Evolutionary conservation across 1,284 basidiomycete species (phyloP).

Genomic region (Sporisorium scitamineum): DNA sequence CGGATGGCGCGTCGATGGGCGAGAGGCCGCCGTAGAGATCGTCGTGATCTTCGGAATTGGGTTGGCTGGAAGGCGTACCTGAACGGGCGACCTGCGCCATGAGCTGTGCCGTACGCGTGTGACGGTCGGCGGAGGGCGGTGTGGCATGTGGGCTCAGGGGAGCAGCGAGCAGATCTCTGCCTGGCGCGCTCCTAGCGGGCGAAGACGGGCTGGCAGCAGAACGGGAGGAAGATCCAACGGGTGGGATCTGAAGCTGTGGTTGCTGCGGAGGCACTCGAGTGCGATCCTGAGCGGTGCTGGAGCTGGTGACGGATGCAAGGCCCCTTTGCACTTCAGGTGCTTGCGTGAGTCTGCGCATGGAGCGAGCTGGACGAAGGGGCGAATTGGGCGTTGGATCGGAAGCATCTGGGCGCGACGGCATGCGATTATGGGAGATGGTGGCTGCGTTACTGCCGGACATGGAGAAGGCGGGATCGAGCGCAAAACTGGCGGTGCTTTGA

Average conservation of each 20-base stretch:
- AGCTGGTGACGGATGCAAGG: conserved; percentile 16
- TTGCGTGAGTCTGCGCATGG: conserved; percentile 51
- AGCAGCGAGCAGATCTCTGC: conserved; percentile 36
- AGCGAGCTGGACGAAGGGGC: conserved; percentile 57
- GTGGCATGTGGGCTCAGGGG: conserved; percentile 13
- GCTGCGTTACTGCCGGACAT: conserved; percentile 13
- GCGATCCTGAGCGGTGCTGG: conserved; percentile 25
- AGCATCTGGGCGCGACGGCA: conserved; percentile 14
- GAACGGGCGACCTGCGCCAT: conserved; percentile 50
- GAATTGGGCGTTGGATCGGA: conserved; percentile 17
- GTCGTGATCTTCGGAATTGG: conserved; percentile 47
- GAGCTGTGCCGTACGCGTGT: conserved; percentile 49
- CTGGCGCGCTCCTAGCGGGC: conserved; percentile 29
- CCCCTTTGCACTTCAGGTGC: conserved; percentile 27
- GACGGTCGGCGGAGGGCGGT: conserved; percentile 38
- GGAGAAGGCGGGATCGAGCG: conserved; percentile 23
- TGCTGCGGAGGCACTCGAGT: conserved; percentile 13
- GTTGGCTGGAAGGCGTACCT: conserved; percentile 34
- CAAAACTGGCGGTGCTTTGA: conserved; percentile 45
- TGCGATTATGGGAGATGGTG: conserved; percentile 13
- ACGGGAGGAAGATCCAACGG: conserved; percentile 21
- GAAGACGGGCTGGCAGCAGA: conserved; percentile 27
- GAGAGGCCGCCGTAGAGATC: conserved; percentile 60
- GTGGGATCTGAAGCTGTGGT: conserved; percentile 43
- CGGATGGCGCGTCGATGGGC: conserved; percentile 45